phyloP scores from a whole-genome alignment of 192 early-diverging fungal genomes.

The Podila verticillata region DNA sequence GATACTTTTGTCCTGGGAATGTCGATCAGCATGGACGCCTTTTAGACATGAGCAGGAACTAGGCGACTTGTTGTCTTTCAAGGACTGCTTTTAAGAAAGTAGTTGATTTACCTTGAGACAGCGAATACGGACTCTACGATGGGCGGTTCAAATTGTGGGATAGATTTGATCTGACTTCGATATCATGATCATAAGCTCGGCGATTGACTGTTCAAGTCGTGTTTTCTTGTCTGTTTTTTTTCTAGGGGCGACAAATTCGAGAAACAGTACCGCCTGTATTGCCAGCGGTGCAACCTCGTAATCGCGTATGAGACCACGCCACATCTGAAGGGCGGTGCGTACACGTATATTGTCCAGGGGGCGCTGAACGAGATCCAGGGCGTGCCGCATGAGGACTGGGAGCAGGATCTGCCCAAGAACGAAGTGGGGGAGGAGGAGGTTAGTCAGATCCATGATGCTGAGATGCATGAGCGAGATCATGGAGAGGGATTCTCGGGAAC shows the following conservation, averaged over 20 bases:
- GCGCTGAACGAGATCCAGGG: constrained; percentile 66
- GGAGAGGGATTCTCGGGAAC: neutral
- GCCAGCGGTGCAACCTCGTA: constrained; percentile 57
- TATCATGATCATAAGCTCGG: no score
- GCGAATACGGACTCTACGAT: no score
- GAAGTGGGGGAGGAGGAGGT: neutral
- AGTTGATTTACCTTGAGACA: no score
- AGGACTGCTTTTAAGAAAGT: no score
- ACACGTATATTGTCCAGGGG: constrained; percentile 67
- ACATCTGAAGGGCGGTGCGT: constrained; percentile 57
- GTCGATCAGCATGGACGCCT: no score
- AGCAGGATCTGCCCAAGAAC: constrained; percentile 20
- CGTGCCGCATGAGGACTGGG: constrained; percentile 47
- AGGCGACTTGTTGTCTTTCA: no score
- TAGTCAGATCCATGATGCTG: neutral
- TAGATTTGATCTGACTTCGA: no score
- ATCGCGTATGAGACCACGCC: constrained; percentile 66
- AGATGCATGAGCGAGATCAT: neutral
- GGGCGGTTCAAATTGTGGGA: no score
- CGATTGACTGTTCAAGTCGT: no score
- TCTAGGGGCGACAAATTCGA: constrained; percentile 34
- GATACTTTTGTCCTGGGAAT: no score
- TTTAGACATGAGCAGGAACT: no score
- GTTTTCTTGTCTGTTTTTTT: neutral
- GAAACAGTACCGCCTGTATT: constrained; percentile 47